phyloP scores from a whole-genome alignment of 2,329 filamentous ascomycete species.

The Aureobasidium vineae region DNA sequence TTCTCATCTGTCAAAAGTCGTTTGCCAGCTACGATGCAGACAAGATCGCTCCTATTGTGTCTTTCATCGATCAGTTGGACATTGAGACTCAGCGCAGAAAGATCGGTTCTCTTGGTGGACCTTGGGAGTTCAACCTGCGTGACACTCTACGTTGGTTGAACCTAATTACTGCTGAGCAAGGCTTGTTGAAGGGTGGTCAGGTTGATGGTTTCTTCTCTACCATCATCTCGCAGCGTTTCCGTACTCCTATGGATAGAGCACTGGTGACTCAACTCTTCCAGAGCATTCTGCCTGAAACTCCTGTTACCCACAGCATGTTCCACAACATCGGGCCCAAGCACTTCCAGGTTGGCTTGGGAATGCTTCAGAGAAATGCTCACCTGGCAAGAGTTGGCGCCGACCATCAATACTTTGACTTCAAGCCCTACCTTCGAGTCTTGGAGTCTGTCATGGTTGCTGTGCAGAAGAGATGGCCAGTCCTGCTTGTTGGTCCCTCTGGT shows the following conservation, averaged over 20 bases:
- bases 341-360: conserved; percentile 78
- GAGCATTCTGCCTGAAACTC: conserved; percentile 57
- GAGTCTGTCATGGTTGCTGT: conserved; percentile 88
- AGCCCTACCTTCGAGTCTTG: conserved; percentile 63
- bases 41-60: conserved; percentile 66
- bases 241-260: conserved; percentile 65
- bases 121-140: conserved; percentile 95
- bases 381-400: background rate
- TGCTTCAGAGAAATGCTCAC: conserved; percentile 59
- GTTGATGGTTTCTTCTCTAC: conserved; percentile 75
- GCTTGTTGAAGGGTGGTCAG: conserved; percentile 59
- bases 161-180: conserved; percentile 61
- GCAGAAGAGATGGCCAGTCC: conserved; percentile 81
- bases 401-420: conserved; percentile 16
- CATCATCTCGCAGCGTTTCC: conserved; percentile 84
- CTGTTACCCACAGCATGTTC: conserved; percentile 57
- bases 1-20: conserved; percentile 74
- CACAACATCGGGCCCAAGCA: conserved; percentile 64
- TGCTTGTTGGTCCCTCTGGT: conserved; percentile 81
- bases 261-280: conserved; percentile 66
- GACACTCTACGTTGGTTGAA: conserved; percentile 87
- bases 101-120: conserved; percentile 62
- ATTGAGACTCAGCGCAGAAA: conserved; percentile 58
- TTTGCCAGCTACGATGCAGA: conserved; percentile 63
- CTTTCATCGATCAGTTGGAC: conserved; percentile 79